Base-by-base conservation (phyloP, 257 asterid genomes). In the Forsythia suspensa region DNA sequence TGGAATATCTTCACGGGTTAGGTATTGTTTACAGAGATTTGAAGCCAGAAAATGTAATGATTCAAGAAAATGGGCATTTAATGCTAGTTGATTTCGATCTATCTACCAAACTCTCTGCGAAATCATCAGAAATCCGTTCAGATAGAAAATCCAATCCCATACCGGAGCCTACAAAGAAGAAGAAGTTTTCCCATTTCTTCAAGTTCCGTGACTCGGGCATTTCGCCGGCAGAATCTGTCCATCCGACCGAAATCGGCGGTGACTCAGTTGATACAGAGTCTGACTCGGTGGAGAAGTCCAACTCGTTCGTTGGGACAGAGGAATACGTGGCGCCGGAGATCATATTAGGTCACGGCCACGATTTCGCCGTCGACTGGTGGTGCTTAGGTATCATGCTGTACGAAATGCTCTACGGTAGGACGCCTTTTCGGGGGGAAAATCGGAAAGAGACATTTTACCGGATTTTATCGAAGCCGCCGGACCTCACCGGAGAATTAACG, bases 291-390 rank as follows among this genome's bases (percentile, higher is more conserved):
- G 52, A 46, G 52, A 46, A 46, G 52, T 91, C 98, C 3, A 96
- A 96, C 83, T 96, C 99, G 12, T 96, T 96, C 84, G 99, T 96
- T 46, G 99, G 99, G 8, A 96, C 99, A 5, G 99, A 92, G 79
- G 99, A 96, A 81, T 94, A 96, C 90, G 85, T 96, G 66, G 96
- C 98, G 42, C 99, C 99, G 80, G 99, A 96, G 90, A 82, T 96
- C 44, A 88, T 96, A 24, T 20, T 80, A 1, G 98, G 97, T 79
- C 83, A 91, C 71, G 99, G 99, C 72, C 99, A 96, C 87, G 96
- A 91, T 80, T 96, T 94, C 91, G 77, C 96, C 66, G 98, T 96
- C 76, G 99, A 96, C 76, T 93, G 97, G 98, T 96, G 99, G 99
- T 92, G 98, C 79, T 73, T 94, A 10, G 99, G 99, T 0, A 85